Evolutionary conservation across 1,284 basidiomycete genomes (phyloP).

Genomic region (Stygiomarasmius scandens): DNA sequence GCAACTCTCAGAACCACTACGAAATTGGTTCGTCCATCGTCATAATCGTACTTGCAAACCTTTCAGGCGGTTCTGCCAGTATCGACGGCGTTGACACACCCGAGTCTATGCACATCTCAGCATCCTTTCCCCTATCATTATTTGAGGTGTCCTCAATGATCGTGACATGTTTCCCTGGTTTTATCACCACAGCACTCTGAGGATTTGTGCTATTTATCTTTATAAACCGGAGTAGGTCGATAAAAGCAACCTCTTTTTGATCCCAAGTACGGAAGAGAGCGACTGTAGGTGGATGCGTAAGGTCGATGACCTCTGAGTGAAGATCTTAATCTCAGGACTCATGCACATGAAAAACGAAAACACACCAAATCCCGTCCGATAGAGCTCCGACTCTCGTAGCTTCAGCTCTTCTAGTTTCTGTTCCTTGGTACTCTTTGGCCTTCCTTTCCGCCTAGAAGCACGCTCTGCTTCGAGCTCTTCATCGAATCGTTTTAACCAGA

Average conservation of each 20-base stretch:
- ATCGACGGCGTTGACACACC: constrained; percentile 20
- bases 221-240: constrained; percentile 76
- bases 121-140: constrained; percentile 16
- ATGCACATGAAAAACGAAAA: constrained; percentile 18
- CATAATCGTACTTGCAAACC: constrained; percentile 46
- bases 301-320: constrained; percentile 76
- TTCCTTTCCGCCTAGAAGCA: constrained; percentile 68
- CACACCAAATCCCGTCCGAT: constrained; percentile 84
- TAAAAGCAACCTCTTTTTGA: constrained; percentile 71
- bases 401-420: constrained; percentile 74
- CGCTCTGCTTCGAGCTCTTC: constrained; percentile 66
- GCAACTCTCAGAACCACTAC: too few relatives aligned
- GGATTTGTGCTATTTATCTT: constrained; percentile 66
- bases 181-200: constrained; percentile 51
- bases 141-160: constrained; percentile 25
- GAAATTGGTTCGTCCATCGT: constrained; percentile 40
- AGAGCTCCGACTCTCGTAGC: constrained; percentile 69
- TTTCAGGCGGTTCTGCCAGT: constrained; percentile 32
- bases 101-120: constrained; percentile 18
- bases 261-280: constrained; percentile 80
- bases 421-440: constrained; percentile 77
- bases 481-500: constrained; percentile 80
- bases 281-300: constrained; percentile 76
- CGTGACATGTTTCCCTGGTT: constrained; percentile 58
- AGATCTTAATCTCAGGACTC: neutral